Evolutionary conservation across 805 yeast genomes (phyloP), one percentile per base, ranked within the genome.

Genomic region (Starmerella floris): DNA sequence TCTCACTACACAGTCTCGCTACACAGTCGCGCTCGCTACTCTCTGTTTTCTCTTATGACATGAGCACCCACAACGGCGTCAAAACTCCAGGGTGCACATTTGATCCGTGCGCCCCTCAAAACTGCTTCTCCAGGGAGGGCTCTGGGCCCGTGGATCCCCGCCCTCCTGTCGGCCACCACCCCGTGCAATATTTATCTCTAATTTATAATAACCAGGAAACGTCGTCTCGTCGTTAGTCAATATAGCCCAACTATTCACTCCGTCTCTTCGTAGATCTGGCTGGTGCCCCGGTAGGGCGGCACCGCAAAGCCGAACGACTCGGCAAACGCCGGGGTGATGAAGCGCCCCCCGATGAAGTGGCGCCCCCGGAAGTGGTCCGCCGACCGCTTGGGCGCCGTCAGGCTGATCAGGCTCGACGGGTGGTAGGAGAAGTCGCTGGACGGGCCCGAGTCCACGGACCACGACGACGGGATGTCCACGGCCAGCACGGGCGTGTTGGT

Each of bases 301-400:
- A 74, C 73, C 22, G 73, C 75, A 45, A 91, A 76, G 1, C 72
- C 81, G 66, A 79, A 83, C 57, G 77, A 77, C 25, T 67, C 61
- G 0, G 95, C 95, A 51, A 91, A 70, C 9, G 62, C 65, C 13
- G 60, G 56, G 37, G 77, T 73, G 16, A 91, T 74, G 56, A 91
- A 91, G 40, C 98, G 65, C 2, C 98, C 98, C 1, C 98, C 98
- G 30, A 87, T 69, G 59, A 74, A 91, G 58, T 88, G 98, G 4
- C 66, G 60, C 1, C 70, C 66, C 6, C 61, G 56, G 48, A 82
- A 70, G 45, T 61, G 64, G 37, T 60, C 57, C 2, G 93, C 75
- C 41, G 94, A 87, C 0, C 93, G 91, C 57, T 91, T 91, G 8
- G 98, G 98, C 0, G 95, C 96, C 0, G 97, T 87, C 38, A 91